phyloP scores from a whole-genome alignment of 164 flowering plant genomes.

The Dillenia suffruticosa region DNA sequence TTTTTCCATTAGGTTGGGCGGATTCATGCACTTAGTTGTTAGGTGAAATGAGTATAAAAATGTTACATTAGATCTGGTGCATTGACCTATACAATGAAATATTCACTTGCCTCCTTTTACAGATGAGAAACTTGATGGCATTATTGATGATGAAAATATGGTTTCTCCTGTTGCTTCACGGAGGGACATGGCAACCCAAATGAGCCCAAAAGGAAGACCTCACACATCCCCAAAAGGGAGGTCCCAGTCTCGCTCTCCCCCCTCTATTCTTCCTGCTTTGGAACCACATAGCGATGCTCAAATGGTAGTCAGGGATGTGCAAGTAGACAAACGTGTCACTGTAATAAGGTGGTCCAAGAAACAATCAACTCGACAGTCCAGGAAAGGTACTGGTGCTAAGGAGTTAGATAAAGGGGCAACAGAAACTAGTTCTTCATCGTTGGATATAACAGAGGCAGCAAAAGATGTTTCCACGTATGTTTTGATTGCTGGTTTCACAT shows the following conservation, averaged over 20 bases:
- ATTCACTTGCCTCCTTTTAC: slow-evolving; percentile 3
- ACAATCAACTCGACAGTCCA: slow-evolving; percentile 30
- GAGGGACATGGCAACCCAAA: slow-evolving; percentile 95
- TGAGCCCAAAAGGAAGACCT: slow-evolving; percentile 81
- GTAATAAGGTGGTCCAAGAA: slow-evolving; percentile 81
- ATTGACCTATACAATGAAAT: too few species aligned
- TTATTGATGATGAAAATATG: slow-evolving; percentile 46
- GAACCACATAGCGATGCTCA: slow-evolving; percentile 45
- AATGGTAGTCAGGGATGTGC: slow-evolving; percentile 76
- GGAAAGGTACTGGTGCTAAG: slow-evolving; percentile 38
- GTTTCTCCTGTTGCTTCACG: slow-evolving; percentile 62
- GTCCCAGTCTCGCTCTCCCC: slow-evolving; percentile 16
- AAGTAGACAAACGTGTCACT: slow-evolving; percentile 74
- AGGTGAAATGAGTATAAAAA: too few species aligned
- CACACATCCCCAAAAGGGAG: slow-evolving; percentile 58
- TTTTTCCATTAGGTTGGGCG: too few species aligned
- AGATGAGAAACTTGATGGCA: slow-evolving; percentile 47
- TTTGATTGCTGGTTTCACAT: neutral
- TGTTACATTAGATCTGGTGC: too few species aligned
- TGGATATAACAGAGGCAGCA: slow-evolving; percentile 64
- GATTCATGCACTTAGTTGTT: too few species aligned
- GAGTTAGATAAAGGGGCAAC: slow-evolving; percentile 50
- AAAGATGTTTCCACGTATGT: slow-evolving; percentile 64
- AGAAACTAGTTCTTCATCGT: slow-evolving; percentile 39
- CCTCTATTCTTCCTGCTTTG: slow-evolving; percentile 41